Evolutionary conservation across 306 rosid species (phyloP), one percentile per base, ranked within the genome.

Genomic region (barrel medic (Medicago truncatula)): DNA sequence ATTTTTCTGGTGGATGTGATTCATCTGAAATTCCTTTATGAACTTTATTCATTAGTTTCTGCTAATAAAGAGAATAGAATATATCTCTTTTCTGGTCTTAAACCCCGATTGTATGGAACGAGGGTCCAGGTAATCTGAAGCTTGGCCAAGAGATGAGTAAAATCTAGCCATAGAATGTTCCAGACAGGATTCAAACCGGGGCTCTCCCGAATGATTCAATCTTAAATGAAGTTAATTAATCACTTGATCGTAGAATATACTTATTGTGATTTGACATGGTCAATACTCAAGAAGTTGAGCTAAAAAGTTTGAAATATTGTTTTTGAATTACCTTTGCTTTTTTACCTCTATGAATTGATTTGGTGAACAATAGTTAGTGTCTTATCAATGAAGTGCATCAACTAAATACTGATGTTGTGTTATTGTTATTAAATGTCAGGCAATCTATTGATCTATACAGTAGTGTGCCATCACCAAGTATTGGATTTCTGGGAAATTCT

Each of bases 391-490:
- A 67, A 74, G 50, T 67, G 58, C 70, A 17, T 61, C 15, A 57
- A 31, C 7, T 70, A 57, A 84, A 65, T 15, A 21, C 82, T 81
- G 11, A 57, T 39, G 66, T 23, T 50, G 28, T 41, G 54, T 13
- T 67, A 10, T 38, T 78, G 59, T 16, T 6, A 28, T 83, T 54
- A 44, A 75, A 64, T 86, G 86, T 53, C 93, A 96, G 99, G 92
- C 97, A 96, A 70, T 96, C 99, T 21, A 96, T 96, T 36, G 99
- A 96, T 87, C 84, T 96, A 70, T 89, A 92, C 46, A 87, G 99
- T 65, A 96, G 98, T 71, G 96, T 96, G 1, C 93, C 91, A 49
- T 96, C 99, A 20, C 97, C 97, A 61, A 80, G 86, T 59, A 86
- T 94, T 71, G 98, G 98, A 77, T 87, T 94, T 85, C 76, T 94